These are phyloP conservation scores for Apiospora hydei DNA, from an alignment of 2,329 filamentous ascomycete genomes.

Conservation along the genomic window DNA sequence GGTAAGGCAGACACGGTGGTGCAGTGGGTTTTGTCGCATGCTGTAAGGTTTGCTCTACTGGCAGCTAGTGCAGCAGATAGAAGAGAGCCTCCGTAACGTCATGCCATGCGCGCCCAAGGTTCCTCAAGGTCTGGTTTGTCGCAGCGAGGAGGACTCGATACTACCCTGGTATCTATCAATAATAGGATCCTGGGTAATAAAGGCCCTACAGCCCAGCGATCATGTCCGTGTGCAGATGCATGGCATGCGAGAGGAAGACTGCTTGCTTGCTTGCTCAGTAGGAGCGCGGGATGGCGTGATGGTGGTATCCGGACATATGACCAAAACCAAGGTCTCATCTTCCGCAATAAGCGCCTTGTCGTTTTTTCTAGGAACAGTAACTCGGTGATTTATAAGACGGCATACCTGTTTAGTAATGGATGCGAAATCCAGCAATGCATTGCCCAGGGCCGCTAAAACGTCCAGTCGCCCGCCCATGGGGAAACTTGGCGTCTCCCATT, in stretches of 20 bases:
- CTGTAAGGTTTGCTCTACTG: not conserved
- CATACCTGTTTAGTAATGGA: not conserved
- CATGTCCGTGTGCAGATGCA: too few species aligned
- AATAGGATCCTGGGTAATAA: not conserved
- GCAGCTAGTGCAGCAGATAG: not conserved
- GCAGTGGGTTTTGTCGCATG: not conserved
- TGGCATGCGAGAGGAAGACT: not conserved
- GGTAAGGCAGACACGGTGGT: not conserved
- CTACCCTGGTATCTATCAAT: slow-evolving; percentile 5
- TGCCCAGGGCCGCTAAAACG: not conserved
- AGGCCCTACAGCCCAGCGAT: not conserved
- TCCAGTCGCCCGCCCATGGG: not conserved
- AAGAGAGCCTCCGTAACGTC: slow-evolving; percentile 12
- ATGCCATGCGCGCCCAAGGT: not conserved
- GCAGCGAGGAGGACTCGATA: not conserved
- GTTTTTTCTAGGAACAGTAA: not conserved
- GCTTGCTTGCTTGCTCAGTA: not conserved
- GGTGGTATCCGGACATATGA: not conserved
- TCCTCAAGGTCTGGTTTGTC: not conserved
- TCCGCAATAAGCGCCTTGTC: not conserved
- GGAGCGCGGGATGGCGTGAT: not conserved
- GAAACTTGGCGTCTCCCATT: not conserved
- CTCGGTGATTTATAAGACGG: not conserved
- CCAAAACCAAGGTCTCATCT: not conserved
- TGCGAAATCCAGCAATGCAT: not conserved